These are phyloP conservation scores for Neurospora discreta DNA, from an alignment of 495 filamentous ascomycete genomes.

Conservation along the genomic window DNA sequence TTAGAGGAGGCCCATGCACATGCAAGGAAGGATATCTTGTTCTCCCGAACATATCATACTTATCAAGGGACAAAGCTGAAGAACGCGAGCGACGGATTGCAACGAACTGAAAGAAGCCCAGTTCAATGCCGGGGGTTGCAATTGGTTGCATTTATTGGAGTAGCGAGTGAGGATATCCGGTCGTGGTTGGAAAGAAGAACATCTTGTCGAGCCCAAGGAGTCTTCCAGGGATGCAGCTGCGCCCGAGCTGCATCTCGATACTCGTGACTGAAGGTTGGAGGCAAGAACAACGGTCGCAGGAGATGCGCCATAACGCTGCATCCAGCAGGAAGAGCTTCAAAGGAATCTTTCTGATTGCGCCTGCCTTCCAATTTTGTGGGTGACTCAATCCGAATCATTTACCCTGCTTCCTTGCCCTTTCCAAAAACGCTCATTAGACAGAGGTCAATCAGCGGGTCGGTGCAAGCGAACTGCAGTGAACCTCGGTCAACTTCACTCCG, in stretches of 20 bases:
- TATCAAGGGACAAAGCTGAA: background rate
- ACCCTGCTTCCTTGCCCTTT: background rate
- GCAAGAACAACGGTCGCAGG: background rate
- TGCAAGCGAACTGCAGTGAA: background rate
- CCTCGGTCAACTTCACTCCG: background rate
- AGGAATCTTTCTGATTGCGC: background rate
- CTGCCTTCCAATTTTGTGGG: background rate
- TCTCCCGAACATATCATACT: background rate
- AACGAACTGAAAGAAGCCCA: background rate
- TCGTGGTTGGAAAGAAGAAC: background rate
- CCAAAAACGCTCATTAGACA: no score
- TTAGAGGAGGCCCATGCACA: background rate
- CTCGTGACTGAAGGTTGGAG: background rate
- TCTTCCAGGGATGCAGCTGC: background rate
- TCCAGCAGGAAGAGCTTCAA: background rate
- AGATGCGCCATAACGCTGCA: background rate
- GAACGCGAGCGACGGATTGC: background rate
- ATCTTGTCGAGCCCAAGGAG: no score
- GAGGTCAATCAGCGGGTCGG: no score
- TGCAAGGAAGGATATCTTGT: background rate
- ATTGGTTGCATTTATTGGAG: background rate
- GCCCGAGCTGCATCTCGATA: background rate
- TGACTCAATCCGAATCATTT: background rate
- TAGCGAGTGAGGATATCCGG: background rate
- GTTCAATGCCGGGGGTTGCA: background rate